These are phyloP conservation scores for Raphanus sativus DNA, from an alignment of 345 rosid genomes.

Conservation along the genomic window DNA sequence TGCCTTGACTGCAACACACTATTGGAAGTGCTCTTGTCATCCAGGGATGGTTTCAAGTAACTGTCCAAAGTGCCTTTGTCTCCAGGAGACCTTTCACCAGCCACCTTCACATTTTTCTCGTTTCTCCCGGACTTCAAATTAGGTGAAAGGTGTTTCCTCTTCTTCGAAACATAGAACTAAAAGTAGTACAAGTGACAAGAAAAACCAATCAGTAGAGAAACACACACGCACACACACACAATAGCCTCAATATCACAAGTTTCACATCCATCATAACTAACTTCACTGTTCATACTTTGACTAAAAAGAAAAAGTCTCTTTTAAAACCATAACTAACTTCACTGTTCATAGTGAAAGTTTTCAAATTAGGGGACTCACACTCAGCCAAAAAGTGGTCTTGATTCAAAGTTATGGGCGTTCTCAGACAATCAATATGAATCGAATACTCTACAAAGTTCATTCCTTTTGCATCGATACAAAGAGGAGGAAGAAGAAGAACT, in stretches of 20 bases:
- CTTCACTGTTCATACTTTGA: neutral
- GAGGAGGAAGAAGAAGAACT: neutral
- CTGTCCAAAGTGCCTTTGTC: slow-evolving; percentile 67
- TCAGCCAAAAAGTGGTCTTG: slow-evolving; percentile 3
- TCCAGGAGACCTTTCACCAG: slow-evolving; percentile 60
- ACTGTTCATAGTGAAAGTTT: neutral
- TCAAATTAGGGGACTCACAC: neutral
- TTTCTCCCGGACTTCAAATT: slow-evolving; percentile 51
- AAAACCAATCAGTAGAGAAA: slow-evolving; percentile 16
- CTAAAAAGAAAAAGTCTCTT: no score
- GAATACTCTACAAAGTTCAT: neutral
- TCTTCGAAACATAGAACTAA: slow-evolving; percentile 77
- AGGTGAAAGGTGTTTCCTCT: slow-evolving; percentile 75
- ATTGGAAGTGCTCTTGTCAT: slow-evolving; percentile 29
- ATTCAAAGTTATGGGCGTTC: slow-evolving; percentile 7
- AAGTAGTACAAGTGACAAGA: slow-evolving; percentile 8
- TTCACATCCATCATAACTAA: slow-evolving; percentile 4
- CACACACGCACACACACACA: neutral
- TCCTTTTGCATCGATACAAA: slow-evolving; percentile 7
- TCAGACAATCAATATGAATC: slow-evolving; percentile 4
- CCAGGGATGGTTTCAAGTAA: slow-evolving; percentile 57
- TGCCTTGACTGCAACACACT: slow-evolving; percentile 37
- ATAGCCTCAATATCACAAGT: slow-evolving; percentile 13
- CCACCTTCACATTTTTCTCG: slow-evolving; percentile 52
- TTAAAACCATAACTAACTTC: neutral